A percentile compares a stretch with the other conserved stretches of the same genome.
Evolutionary conservation across 2,329 filamentous ascomycete species (phyloP).

Genomic region (Canariomyces notabilis): DNA sequence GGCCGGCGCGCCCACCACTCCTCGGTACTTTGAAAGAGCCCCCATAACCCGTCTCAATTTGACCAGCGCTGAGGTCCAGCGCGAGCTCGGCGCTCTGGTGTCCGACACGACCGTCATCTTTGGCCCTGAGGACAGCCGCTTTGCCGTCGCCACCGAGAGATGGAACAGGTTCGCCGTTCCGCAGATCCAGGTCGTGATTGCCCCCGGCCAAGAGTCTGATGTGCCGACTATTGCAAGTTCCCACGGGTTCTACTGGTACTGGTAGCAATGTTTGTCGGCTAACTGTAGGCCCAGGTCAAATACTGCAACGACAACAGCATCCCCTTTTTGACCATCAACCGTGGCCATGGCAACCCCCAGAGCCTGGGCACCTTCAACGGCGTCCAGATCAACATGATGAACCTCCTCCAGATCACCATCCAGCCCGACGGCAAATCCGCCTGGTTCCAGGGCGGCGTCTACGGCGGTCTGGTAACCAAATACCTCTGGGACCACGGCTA

Average conservation of each 20-base stretch:
- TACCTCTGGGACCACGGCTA: slow-evolving; percentile 9
- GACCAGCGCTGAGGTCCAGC: background rate
- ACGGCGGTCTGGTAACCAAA: slow-evolving; percentile 1
- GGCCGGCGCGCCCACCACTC: background rate
- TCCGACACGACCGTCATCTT: slow-evolving; percentile 3
- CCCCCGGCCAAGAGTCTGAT: slow-evolving; percentile 4
- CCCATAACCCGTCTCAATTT: slow-evolving; percentile 1
- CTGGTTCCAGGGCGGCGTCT: slow-evolving; percentile 6
- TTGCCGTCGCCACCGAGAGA: background rate
- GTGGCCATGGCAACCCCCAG: background rate
- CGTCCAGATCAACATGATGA: slow-evolving; percentile 8
- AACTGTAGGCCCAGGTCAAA: background rate
- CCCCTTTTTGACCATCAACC: slow-evolving; percentile 2
- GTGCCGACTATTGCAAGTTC: slow-evolving; percentile 3
- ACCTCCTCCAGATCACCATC: slow-evolving; percentile 3
- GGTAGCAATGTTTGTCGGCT: background rate
- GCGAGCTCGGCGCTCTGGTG: slow-evolving; percentile 5
- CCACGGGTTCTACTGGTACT: background rate
- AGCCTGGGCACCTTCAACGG: slow-evolving; percentile 3
- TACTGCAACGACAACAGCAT: slow-evolving; percentile 10
- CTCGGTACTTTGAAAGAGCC: background rate
- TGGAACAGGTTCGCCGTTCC: slow-evolving; percentile 5
- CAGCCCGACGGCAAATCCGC: background rate
- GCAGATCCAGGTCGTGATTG: slow-evolving; percentile 3
- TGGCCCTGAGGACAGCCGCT: slow-evolving; percentile 1